Evolutionary conservation across 2,329 filamentous ascomycete genomes (phyloP).

Genomic region (Dothistroma pini): DNA sequence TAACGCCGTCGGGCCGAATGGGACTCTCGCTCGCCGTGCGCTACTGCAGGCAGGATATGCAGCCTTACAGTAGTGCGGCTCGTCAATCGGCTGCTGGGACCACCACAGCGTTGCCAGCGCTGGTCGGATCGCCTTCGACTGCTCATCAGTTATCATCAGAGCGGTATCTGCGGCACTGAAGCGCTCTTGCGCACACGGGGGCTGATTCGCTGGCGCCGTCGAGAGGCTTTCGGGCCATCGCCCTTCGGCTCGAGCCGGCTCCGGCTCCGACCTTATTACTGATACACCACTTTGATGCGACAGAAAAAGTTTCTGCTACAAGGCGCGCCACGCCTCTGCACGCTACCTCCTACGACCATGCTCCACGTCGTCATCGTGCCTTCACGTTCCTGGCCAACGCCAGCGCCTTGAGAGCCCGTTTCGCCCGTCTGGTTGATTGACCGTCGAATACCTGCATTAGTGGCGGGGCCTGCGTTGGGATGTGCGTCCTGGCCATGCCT

Average conservation of each 20-base stretch:
- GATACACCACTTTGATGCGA: not conserved
- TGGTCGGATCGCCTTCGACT: constrained; percentile 8
- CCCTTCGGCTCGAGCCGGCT: constrained; percentile 7
- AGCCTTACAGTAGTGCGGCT: constrained; percentile 17
- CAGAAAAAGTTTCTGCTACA: constrained; percentile 18
- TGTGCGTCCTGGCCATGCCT: constrained; percentile 11
- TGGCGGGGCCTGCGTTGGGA: constrained; percentile 15
- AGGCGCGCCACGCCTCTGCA: constrained; percentile 16
- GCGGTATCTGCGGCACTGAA: not conserved
- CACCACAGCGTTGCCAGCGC: not conserved
- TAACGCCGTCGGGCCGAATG: constrained; percentile 15
- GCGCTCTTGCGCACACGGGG: not conserved
- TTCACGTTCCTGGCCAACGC: constrained; percentile 12
- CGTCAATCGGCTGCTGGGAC: constrained; percentile 11
- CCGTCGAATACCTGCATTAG: not conserved
- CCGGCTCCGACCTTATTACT: no score
- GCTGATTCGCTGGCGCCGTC: constrained; percentile 4
- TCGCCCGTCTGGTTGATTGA: constrained; percentile 11
- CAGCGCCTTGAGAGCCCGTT: constrained; percentile 2
- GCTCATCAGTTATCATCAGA: not conserved
- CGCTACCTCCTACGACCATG: constrained; percentile 16
- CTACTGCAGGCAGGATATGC: constrained; percentile 14
- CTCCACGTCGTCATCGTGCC: constrained; percentile 20
- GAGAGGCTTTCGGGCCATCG: not conserved
- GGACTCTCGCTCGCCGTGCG: not conserved